These are phyloP conservation scores for Alternaria sp. DNA, from an alignment of 2,329 filamentous ascomycete genomes.

Conservation along the genomic window DNA sequence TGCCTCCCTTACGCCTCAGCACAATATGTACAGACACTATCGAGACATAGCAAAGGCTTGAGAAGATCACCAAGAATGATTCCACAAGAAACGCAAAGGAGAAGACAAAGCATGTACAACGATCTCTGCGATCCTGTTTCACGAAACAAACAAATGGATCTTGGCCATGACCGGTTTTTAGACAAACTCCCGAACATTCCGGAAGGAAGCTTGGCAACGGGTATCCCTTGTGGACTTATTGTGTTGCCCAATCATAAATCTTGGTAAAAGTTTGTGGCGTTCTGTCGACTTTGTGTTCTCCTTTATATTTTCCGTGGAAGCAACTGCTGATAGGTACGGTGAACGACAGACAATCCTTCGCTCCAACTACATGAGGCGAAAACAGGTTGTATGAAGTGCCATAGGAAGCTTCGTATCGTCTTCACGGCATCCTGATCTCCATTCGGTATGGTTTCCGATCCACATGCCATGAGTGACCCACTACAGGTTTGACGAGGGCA, in stretches of 20 bases:
- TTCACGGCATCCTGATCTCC: background rate
- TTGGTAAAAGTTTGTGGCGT: background rate
- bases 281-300: background rate
- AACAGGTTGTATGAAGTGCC: background rate
- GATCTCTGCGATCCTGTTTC: background rate
- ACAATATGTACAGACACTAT: slow-evolving; percentile 11
- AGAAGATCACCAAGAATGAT: slow-evolving; percentile 12
- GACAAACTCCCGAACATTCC: no score
- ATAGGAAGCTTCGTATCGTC: background rate
- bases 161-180: background rate
- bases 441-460: background rate
- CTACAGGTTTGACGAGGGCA: background rate
- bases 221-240: background rate
- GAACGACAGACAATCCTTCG: background rate
- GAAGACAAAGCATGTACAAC: no score
- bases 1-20: slow-evolving; percentile 1
- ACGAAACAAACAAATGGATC: background rate
- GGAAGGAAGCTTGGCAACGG: background rate
- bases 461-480: background rate
- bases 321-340: background rate
- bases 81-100: no score
- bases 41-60: slow-evolving; percentile 1
- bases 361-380: background rate
- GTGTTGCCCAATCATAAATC: background rate
- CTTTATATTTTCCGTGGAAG: background rate